phyloP scores from a whole-genome alignment of 179 eudicot species.

The Beta corolliflora region DNA sequence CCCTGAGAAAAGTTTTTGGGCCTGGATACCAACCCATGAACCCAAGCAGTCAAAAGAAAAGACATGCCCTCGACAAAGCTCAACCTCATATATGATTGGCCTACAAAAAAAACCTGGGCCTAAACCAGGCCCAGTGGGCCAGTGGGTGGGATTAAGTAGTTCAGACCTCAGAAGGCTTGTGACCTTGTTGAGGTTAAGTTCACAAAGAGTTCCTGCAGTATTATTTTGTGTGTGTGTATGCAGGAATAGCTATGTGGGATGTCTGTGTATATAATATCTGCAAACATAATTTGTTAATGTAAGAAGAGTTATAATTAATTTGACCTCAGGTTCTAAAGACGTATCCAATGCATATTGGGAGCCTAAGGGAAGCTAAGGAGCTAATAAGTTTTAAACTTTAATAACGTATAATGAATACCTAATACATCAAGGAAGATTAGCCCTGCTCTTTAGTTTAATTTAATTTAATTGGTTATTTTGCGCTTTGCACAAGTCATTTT shows the following conservation, averaged over 20 bases:
- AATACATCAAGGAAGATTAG: too few species aligned
- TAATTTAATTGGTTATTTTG: too few species aligned
- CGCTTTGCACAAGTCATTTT: too few species aligned
- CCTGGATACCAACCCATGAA: not conserved
- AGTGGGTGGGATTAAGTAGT: conserved; percentile 1
- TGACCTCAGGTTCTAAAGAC: too few species aligned
- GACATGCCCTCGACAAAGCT: conserved; percentile 27
- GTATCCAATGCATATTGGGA: too few species aligned
- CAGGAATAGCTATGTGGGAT: not conserved
- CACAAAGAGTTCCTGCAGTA: conserved; percentile 5
- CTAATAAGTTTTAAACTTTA: too few species aligned
- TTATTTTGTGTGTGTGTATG: not conserved
- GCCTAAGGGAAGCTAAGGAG: too few species aligned
- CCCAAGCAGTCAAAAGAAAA: conserved; percentile 20
- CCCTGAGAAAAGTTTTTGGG: conserved; percentile 6
- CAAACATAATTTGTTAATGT: not conserved
- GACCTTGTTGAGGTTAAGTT: conserved; percentile 21
- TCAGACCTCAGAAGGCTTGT: not conserved
- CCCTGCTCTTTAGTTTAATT: too few species aligned
- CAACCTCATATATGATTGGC: conserved; percentile 15
- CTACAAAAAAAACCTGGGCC: not conserved
- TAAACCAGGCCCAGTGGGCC: not conserved
- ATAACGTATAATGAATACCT: too few species aligned
- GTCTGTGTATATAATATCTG: not conserved
- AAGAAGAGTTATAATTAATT: too few species aligned